Conservation (phyloP, 805 yeast species). For the Danielia reshetovae region DNA sequence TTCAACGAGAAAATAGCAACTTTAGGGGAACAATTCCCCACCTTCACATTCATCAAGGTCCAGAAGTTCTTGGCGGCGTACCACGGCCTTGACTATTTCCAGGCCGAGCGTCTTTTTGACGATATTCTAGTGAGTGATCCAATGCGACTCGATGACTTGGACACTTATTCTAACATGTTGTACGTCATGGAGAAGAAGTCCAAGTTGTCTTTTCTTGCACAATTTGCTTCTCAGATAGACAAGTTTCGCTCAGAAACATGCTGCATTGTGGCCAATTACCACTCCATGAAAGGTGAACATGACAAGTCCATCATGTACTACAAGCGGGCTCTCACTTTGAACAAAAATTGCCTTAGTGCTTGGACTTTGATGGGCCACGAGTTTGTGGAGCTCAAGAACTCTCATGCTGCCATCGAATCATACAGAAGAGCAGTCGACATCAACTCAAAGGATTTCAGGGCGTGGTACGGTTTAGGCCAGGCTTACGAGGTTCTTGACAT, state of each 20-base stretch:
- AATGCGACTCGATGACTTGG: conserved; percentile 83
- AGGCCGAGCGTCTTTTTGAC: conserved; percentile 78
- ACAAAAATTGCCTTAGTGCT: conserved; percentile 78
- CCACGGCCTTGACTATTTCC: conserved; percentile 79
- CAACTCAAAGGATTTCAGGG: conserved; percentile 83
- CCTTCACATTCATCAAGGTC: conserved; percentile 66
- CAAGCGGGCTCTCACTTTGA: conserved; percentile 79
- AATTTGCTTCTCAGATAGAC: conserved; percentile 76
- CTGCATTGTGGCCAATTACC: conserved; percentile 90
- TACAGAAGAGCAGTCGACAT: conserved; percentile 91
- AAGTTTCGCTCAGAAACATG: conserved; percentile 91
- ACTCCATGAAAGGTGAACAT: conserved; percentile 87
- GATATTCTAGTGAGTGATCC: conserved; percentile 73
- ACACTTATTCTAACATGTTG: conserved; percentile 87
- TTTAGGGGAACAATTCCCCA: conserved; percentile 59
- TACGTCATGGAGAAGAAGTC: conserved; percentile 90
- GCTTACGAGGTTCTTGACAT: conserved; percentile 96
- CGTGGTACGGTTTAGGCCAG: conserved; percentile 98
- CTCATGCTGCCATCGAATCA: conserved; percentile 96
- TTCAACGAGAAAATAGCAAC: conserved; percentile 47
- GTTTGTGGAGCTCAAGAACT: conserved; percentile 90
- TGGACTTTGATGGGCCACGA: conserved; percentile 99
- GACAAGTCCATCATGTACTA: conserved; percentile 93
- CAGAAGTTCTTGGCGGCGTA: conserved; percentile 82
- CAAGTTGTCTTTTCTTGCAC: conserved; percentile 83